Base-by-base conservation (phyloP, 306 rosid species). In the Vigna reflexopilosa region DNA sequence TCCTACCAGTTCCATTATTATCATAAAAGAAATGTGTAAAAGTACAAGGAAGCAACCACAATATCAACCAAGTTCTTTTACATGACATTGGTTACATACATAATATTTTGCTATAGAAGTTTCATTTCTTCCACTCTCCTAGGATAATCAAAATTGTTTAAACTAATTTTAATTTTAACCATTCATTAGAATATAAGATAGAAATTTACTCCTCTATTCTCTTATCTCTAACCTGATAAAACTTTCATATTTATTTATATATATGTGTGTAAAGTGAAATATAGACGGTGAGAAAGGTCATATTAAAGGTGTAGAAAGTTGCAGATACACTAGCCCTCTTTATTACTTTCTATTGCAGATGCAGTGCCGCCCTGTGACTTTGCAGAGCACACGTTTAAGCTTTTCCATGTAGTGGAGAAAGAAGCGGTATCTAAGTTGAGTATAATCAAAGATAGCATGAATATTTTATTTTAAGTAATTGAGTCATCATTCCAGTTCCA, bases 241-340 rank as follows among this genome's bases (percentile, higher is more conserved):
- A 12, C 0, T 28, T 30, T 17, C 6, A 40, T 9, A 7, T 44
- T 9, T 40, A 7, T 44, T 9, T 36, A 40, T 62, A 15, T 62
- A 12, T 62, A 1, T 32, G 42, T 45, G 11, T 62, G 11, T 38
- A 75, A 67, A 70, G 77, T 52, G 82, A 61, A 70, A 61, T 36
- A 80, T 77, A 82, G 45, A 73, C 72, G 87, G 73, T 86, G 70
- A 82, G 81, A 86, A 84, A 80, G 80, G 17, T 70, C 61, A 49
- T 42, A 30, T 48, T 47, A 72, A 70, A 82, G 70, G 76, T 56
- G 82, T 70, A 63, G 50, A 78, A 70, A 85, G 67, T 56, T 68
- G 82, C 38, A 47, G 79, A 82, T 26, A 44, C 75, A 66, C 70
- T 82, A 36, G n/a, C 76, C 36, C 24, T 77, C 80, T 77, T 74